phyloP scores from a whole-genome alignment of 1,284 basidiomycete species.

The Moniliella sp. region DNA sequence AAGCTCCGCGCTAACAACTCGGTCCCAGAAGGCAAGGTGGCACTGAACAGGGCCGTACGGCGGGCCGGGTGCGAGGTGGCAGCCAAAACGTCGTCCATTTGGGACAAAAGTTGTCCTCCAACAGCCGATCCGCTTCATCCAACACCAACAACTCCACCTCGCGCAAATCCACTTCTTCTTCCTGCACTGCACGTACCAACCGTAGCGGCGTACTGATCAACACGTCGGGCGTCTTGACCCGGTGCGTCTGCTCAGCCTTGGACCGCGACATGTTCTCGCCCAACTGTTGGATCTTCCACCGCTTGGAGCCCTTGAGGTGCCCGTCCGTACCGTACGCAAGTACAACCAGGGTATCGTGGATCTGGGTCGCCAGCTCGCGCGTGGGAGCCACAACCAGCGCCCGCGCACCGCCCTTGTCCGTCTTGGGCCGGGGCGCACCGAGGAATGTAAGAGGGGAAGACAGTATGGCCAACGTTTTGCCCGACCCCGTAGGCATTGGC shows the following conservation, averaged over 20 bases:
- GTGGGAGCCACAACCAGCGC: slow-evolving; percentile 28
- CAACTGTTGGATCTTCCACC: too few species aligned
- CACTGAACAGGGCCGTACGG: slow-evolving; percentile 51
- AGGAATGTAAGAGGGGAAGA: slow-evolving; percentile 21
- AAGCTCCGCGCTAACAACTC: slow-evolving; percentile 40
- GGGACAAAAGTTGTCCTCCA: slow-evolving; percentile 68
- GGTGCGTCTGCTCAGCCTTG: too few species aligned
- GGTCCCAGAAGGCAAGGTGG: slow-evolving; percentile 37
- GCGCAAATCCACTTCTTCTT: slow-evolving; percentile 17
- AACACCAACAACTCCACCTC: slow-evolving; percentile 20
- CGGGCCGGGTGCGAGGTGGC: slow-evolving; percentile 53
- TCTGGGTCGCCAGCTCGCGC: slow-evolving; percentile 26
- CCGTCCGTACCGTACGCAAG: too few species aligned
- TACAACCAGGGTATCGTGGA: slow-evolving; percentile 25
- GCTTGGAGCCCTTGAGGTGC: too few species aligned
- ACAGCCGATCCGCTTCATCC: slow-evolving; percentile 39
- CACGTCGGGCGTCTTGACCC: slow-evolving; percentile 37
- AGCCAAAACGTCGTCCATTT: slow-evolving; percentile 67
- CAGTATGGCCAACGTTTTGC: slow-evolving; percentile 28
- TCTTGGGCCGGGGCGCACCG: slow-evolving; percentile 4
- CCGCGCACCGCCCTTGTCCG: slow-evolving; percentile 12
- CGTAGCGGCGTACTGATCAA: slow-evolving; percentile 28
- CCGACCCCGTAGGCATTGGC: slow-evolving; percentile 26
- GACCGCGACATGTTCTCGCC: slow-evolving; percentile 34
- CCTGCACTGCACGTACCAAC: slow-evolving; percentile 24